Base-by-base conservation (phyloP, 192 early-diverging fungal species). In the Coemansia sp. region DNA sequence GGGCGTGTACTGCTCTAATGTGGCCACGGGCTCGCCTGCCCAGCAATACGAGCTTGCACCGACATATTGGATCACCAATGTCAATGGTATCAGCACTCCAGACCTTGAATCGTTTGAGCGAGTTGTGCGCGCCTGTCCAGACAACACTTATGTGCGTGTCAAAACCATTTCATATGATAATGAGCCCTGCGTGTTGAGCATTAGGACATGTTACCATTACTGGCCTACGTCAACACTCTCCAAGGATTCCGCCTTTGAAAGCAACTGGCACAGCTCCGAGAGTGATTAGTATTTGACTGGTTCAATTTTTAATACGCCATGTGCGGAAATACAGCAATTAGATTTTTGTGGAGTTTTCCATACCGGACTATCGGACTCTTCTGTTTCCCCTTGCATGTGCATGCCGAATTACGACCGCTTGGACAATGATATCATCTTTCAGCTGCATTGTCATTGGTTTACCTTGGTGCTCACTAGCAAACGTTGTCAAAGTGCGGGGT, bases 201-300 rank as follows among this genome's bases (percentile, higher is more conserved):
- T 91, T 69, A 91, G 89, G 58, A 62, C 86, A 30, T 87, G 86
- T 79, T 83, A 88, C 24, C 87, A 89, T 71, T 91, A 91, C 67
- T 91, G 88, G 88, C 82, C 82, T 9, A 88, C 89, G 0, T 83
- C 82, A 44, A 82, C 86, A 50, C 68, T 91, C 23, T 28, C 82
- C 32, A 76, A 73, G 19, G 84, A 87, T 48, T 56, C 71, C 14
- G 54, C 64, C 1, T 25, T 71, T 19, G 68, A 62, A 25, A 75
- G 74, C 60, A 84, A 83, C 23, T 86, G 85, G 85, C 73, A 69
- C 41, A 65, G 52, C 22, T 54, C 53, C 26, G 16, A 24, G 53
- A 18, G 9, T 28, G 18, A 25, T 9, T 38, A 38, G 34, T 38
- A 38, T 38, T 9, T 38, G 10, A 9, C 34, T 38, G 34, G 1